Percentiles rank a stretch among this genome's conserved stretches.
These are phyloP conservation scores for Vachellia pachyceras DNA, from an alignment of 306 rosid genomes.

Conservation along the genomic window DNA sequence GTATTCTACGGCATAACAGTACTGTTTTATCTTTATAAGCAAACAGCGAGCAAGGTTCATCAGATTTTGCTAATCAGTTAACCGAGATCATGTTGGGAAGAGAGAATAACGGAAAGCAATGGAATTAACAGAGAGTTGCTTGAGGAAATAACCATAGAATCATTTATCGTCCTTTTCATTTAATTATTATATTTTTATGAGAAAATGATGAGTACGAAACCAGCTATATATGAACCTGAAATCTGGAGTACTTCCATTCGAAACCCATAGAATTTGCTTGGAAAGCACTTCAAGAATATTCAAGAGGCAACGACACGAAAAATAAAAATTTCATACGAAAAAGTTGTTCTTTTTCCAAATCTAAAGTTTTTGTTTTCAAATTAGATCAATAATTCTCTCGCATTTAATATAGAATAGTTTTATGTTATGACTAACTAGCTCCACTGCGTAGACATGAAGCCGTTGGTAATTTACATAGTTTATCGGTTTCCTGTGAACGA, in stretches of 20 bases:
- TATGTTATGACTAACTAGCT: too few relatives aligned
- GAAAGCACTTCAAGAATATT: constrained; percentile 23
- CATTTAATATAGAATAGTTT: neutral
- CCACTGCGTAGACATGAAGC: too few relatives aligned
- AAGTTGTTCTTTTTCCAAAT: neutral
- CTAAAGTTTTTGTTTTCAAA: neutral
- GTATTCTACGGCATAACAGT: neutral
- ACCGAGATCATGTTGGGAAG: neutral
- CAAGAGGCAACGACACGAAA: neutral
- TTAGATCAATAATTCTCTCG: neutral
- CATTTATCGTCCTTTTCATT: neutral
- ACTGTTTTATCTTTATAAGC: neutral
- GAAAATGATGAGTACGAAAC: neutral
- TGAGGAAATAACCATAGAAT: neutral
- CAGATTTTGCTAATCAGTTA: neutral
- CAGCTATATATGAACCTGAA: neutral
- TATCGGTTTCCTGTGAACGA: neutral
- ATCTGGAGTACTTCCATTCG: neutral
- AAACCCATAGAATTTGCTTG: neutral
- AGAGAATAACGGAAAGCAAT: neutral
- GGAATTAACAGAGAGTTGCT: constrained; percentile 7
- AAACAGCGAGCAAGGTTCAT: neutral
- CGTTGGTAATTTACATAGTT: too few relatives aligned
- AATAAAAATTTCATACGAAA: neutral
- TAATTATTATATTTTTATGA: neutral